phyloP scores from a whole-genome alignment of 2,329 filamentous ascomycete genomes.

The Arthrobotrys sinensis region DNA sequence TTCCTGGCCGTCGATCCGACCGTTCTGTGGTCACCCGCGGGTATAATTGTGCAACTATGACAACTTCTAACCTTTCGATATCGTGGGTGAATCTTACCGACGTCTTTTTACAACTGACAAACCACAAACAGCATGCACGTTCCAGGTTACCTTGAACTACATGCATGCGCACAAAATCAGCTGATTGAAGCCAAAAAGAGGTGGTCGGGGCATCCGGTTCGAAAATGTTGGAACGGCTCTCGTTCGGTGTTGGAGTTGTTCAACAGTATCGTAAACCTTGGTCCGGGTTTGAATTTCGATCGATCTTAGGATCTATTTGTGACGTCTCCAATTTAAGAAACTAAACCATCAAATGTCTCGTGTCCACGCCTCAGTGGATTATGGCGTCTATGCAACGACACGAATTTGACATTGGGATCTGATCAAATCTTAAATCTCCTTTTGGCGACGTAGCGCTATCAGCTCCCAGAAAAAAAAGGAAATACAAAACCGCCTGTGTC shows the following conservation, averaged over 20 bases:
- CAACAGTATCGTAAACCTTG: neutral
- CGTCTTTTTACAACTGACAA: slow-evolving; percentile 18
- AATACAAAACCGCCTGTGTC: slow-evolving; percentile 43
- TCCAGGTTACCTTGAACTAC: slow-evolving; percentile 36
- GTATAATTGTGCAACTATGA: slow-evolving; percentile 14
- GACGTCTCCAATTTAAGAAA: slow-evolving; percentile 29
- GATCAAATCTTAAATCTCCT: slow-evolving; percentile 30
- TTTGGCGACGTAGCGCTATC: slow-evolving; percentile 18
- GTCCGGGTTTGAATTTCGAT: neutral
- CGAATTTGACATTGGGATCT: slow-evolving; percentile 9
- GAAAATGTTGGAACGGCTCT: neutral
- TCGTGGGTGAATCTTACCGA: slow-evolving; percentile 30
- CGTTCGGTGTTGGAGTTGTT: slow-evolving; percentile 9
- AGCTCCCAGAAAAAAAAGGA: slow-evolving; percentile 31
- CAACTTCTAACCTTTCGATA: slow-evolving; percentile 6
- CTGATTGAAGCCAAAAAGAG: slow-evolving; percentile 34
- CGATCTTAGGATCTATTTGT: slow-evolving; percentile 17
- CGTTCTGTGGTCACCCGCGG: slow-evolving; percentile 15
- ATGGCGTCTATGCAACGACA: slow-evolving; percentile 29
- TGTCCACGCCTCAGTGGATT: slow-evolving; percentile 2
- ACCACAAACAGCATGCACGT: slow-evolving; percentile 30
- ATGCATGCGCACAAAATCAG: slow-evolving; percentile 42
- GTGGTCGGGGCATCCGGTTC: slow-evolving; percentile 1
- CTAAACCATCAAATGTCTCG: slow-evolving; percentile 7
- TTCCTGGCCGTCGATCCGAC: slow-evolving; percentile 56